Evolutionary conservation across 2,329 filamentous ascomycete genomes (phyloP).

Genomic region (Cladosporium cucumerinum): DNA sequence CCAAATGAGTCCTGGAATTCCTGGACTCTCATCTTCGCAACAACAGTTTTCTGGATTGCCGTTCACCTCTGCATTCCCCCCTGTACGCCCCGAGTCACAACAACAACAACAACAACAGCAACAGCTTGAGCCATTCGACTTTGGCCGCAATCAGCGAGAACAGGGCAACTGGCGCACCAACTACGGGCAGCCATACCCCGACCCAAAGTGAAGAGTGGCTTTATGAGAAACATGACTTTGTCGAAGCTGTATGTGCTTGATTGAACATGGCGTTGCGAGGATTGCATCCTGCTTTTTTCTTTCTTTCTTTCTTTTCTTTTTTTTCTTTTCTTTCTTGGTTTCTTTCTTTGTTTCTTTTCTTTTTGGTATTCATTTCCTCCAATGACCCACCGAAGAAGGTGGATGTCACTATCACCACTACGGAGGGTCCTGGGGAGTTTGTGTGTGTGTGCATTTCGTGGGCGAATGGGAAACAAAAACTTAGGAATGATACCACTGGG

Average conservation of each 20-base stretch:
- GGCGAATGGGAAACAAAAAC: neutral
- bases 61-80: neutral
- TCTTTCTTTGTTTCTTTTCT: neutral
- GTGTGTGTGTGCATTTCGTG: neutral
- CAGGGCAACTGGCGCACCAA: neutral
- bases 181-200: neutral
- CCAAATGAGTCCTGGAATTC: neutral
- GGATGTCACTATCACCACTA: neutral
- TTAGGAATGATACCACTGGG: conserved; percentile 9
- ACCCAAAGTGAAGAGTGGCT: neutral
- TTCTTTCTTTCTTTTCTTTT: neutral
- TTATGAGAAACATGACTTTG: neutral
- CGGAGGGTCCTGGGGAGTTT: neutral
- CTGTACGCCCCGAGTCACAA: neutral
- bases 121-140: conserved; percentile 6
- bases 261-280: neutral
- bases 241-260: neutral
- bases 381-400: neutral
- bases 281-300: neutral
- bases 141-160: conserved; percentile 2
- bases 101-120: conserved; percentile 5
- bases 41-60: neutral
- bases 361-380: neutral
- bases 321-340: neutral
- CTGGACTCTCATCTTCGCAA: neutral